phyloP scores from a whole-genome alignment of 2,329 filamentous ascomycete genomes.

The Sclerotinia nivalis region DNA sequence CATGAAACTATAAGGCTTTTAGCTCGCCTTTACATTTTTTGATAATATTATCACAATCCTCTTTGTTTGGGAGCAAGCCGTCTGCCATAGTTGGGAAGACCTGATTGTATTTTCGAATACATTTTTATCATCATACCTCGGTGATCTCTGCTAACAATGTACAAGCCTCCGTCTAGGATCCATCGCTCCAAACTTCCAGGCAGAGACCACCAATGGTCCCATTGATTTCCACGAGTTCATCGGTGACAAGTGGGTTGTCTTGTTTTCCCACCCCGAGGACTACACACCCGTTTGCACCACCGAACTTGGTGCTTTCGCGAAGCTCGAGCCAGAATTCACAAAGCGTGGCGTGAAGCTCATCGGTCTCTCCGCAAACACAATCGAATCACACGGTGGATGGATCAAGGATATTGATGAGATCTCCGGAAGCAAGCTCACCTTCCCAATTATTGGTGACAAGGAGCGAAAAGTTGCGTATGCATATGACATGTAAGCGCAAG shows the following conservation, averaged over 20 bases:
- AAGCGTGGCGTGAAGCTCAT: constrained; percentile 90
- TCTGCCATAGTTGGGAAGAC: neutral
- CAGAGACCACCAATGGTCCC: constrained; percentile 73
- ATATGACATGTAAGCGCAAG: constrained; percentile 69
- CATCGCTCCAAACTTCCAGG: constrained; percentile 78
- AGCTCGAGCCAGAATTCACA: constrained; percentile 83
- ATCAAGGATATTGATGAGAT: constrained; percentile 87
- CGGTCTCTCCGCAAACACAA: constrained; percentile 82
- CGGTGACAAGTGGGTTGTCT: constrained; percentile 74
- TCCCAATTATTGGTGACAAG: constrained; percentile 83
- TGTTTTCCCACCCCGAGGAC: constrained; percentile 86
- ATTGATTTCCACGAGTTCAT: constrained; percentile 85
- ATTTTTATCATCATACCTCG: neutral
- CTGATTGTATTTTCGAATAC: neutral
- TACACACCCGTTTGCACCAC: constrained; percentile 96
- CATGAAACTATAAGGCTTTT: neutral
- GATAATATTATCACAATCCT: neutral
- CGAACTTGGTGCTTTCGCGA: constrained; percentile 89
- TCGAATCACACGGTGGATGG: constrained; percentile 83
- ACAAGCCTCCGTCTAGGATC: constrained; percentile 63
- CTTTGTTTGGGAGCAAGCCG: neutral
- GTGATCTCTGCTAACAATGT: neutral
- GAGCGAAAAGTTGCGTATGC: constrained; percentile 72
- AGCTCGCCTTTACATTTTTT: neutral
- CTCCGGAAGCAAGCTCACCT: constrained; percentile 66